phyloP scores from a whole-genome alignment of 2,329 filamentous ascomycete genomes.

The Diaporthe aspalathi region DNA sequence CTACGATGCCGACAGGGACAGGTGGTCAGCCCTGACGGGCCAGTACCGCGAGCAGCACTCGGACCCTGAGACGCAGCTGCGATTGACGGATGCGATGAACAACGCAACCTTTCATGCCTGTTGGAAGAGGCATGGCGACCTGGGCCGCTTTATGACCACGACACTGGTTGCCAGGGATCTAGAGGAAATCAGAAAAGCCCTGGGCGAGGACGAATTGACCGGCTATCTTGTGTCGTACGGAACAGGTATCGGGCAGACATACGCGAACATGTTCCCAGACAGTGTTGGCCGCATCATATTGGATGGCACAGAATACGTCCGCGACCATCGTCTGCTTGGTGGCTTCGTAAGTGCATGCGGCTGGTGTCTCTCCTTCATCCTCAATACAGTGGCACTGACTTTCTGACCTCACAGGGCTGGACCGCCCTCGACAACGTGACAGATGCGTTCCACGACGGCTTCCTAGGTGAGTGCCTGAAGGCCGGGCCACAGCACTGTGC shows the following conservation, averaged over 20 bases:
- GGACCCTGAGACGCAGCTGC: slow-evolving; percentile 52
- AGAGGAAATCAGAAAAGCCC: slow-evolving; percentile 59
- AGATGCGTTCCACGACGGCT: slow-evolving; percentile 61
- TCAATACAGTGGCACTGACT: background rate
- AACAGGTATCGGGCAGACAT: slow-evolving; percentile 64
- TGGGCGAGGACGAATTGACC: slow-evolving; percentile 60
- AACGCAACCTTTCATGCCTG: slow-evolving; percentile 58
- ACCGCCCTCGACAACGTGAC: slow-evolving; percentile 61
- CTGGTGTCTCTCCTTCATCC: background rate
- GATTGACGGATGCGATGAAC: slow-evolving; percentile 58
- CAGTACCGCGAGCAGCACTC: slow-evolving; percentile 54
- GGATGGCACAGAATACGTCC: slow-evolving; percentile 61
- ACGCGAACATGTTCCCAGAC: slow-evolving; percentile 61
- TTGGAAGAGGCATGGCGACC: slow-evolving; percentile 55
- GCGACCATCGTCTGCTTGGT: slow-evolving; percentile 57
- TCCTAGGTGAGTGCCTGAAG: slow-evolving; percentile 61
- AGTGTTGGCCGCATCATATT: slow-evolving; percentile 61
- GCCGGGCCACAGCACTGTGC: slow-evolving; percentile 60
- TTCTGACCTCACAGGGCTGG: slow-evolving; percentile 48
- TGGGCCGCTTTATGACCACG: slow-evolving; percentile 59
- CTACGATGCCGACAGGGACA: slow-evolving; percentile 57
- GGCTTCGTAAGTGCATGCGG: slow-evolving; percentile 48
- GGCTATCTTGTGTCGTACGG: slow-evolving; percentile 64
- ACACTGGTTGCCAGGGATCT: slow-evolving; percentile 60
- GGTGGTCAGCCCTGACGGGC: slow-evolving; percentile 55